Conservation (phyloP, 208 protist genomes). For the Strigomonas culicis region DNA sequence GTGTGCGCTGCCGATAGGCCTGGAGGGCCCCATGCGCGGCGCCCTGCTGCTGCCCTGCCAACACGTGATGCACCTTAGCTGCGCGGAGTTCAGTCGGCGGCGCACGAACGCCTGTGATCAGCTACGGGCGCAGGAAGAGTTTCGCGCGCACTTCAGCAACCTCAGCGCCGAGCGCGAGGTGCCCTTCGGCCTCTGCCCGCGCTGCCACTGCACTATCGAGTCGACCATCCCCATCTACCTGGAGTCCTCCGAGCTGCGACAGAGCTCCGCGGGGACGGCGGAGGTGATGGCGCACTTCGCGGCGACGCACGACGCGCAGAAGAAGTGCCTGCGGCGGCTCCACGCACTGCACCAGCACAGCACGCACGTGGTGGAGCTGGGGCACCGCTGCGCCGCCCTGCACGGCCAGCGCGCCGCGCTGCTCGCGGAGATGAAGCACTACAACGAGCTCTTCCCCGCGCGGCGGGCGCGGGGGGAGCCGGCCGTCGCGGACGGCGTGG, state of each 20-base stretch:
- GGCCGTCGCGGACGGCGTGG: not conserved
- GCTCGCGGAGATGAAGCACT: constrained; percentile 46
- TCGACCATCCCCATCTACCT: not conserved
- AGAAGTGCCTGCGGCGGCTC: constrained; percentile 40
- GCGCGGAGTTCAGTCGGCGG: constrained; percentile 62
- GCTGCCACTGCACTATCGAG: not conserved
- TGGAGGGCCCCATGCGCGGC: constrained; percentile 53
- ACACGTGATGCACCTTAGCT: constrained; percentile 77
- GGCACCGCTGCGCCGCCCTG: constrained; percentile 50
- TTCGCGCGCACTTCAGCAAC: not conserved
- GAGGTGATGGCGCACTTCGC: not conserved
- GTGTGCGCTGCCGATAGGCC: constrained; percentile 58
- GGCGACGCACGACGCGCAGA: constrained; percentile 29
- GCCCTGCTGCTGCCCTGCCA: constrained; percentile 78
- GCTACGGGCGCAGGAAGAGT: not conserved
- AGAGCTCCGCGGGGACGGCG: not conserved
- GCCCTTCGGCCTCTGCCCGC: no score
- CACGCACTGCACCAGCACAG: constrained; percentile 33
- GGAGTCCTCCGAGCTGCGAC: not conserved
- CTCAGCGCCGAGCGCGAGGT: no score
- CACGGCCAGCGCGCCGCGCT: constrained; percentile 41
- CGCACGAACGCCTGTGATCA: constrained; percentile 15
- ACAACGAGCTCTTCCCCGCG: constrained; percentile 40
- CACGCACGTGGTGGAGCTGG: constrained; percentile 38
- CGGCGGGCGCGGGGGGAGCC: not conserved